Conservation (phyloP, 148 eudicot genomes). For the Heliosperma pusillum region DNA sequence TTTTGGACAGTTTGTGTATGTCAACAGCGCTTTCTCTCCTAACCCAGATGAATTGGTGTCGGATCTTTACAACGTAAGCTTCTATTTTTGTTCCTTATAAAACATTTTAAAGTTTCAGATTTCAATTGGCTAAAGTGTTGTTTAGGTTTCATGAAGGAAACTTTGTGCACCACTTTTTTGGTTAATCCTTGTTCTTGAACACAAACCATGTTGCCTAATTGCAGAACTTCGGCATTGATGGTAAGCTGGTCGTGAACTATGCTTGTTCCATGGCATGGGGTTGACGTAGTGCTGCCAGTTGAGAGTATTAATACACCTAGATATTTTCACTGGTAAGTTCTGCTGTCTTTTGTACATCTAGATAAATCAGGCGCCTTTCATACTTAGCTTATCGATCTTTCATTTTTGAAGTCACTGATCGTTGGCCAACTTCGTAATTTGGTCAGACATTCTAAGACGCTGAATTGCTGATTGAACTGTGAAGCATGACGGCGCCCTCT, state of each 20-base stretch:
- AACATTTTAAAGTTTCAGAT: too few species aligned
- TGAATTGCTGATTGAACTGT: background rate
- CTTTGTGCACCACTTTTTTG: background rate
- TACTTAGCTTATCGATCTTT: background rate
- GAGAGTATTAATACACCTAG: background rate
- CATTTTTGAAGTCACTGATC: background rate
- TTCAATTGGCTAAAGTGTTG: too few species aligned
- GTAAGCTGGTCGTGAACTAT: constrained; percentile 78
- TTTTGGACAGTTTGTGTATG: constrained; percentile 71
- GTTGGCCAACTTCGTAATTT: background rate
- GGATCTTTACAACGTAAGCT: constrained; percentile 81
- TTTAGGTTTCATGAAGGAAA: too few species aligned
- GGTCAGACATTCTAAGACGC: constrained; percentile 3
- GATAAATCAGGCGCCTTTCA: background rate
- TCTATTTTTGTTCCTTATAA: too few species aligned
- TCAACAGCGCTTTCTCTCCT: constrained; percentile 93
- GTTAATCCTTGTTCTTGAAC: background rate
- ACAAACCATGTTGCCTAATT: constrained; percentile 9
- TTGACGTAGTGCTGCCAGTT: constrained; percentile 23
- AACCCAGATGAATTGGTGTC: constrained; percentile 80
- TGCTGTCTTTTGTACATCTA: background rate
- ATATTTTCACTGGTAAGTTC: constrained; percentile 14
- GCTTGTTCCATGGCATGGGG: constrained; percentile 98
- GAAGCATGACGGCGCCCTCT: background rate
- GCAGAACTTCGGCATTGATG: constrained; percentile 88